Evolutionary conservation across 106 monocot genomes (phyloP).

Genomic region (Dendrobium chrysotoxum): DNA sequence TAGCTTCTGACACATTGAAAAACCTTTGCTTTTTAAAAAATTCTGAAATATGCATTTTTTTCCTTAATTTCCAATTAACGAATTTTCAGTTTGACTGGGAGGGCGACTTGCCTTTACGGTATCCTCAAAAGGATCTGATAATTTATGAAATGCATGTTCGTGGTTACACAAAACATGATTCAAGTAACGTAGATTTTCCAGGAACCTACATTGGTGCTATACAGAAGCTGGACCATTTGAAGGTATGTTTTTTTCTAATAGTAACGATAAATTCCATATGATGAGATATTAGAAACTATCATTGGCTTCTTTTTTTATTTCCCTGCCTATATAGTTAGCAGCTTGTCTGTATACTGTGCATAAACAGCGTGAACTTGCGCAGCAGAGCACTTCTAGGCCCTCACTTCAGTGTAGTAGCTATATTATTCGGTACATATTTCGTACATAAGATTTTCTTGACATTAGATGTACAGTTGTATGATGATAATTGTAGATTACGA

Average conservation of each 20-base stretch:
- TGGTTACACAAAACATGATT: slow-evolving; percentile 84
- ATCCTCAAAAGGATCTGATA: slow-evolving; percentile 63
- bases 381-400: background rate
- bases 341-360: background rate
- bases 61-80: background rate
- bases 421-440: background rate
- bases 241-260: slow-evolving; percentile 28
- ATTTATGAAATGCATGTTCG: slow-evolving; percentile 96
- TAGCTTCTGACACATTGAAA: background rate
- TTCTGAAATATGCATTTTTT: background rate
- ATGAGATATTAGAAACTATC: background rate
- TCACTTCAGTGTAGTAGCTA: background rate
- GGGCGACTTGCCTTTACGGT: slow-evolving; percentile 62
- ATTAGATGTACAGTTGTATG: background rate
- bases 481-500: background rate
- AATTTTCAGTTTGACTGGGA: slow-evolving; percentile 91
- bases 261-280: background rate
- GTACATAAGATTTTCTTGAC: background rate
- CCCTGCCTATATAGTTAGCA: background rate
- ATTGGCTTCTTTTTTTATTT: background rate
- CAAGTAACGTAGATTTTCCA: slow-evolving; percentile 55
- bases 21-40: background rate
- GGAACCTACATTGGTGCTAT: slow-evolving; percentile 81
- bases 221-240: slow-evolving; percentile 74
- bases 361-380: background rate